Percentiles rank a stretch among this genome's conserved stretches.
These are phyloP conservation scores for Tolypocladium guangdongense DNA, from an alignment of 2,329 filamentous ascomycete species.

Conservation along the genomic window DNA sequence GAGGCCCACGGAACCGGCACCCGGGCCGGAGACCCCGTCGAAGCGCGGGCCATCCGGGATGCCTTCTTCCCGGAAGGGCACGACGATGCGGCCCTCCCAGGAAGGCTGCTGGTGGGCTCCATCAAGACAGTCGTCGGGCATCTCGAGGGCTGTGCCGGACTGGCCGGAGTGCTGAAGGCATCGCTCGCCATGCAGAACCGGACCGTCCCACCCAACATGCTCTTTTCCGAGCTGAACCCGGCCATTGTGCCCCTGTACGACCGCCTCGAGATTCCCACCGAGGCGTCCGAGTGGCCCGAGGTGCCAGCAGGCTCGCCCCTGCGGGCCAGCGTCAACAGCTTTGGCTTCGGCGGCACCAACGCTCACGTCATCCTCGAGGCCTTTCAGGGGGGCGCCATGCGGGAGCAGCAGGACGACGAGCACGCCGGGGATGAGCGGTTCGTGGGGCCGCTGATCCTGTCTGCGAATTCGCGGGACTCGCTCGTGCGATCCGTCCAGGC, in stretches of 20 bases:
- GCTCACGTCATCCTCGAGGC: slow-evolving; percentile 28
- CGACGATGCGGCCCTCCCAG: background rate
- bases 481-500: background rate
- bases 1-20: slow-evolving; percentile 31
- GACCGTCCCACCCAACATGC: slow-evolving; percentile 18
- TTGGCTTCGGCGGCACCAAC: slow-evolving; percentile 40
- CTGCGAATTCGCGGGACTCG: background rate
- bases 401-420: background rate
- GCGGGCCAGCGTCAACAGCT: slow-evolving; percentile 34
- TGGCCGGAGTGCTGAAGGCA: slow-evolving; percentile 13
- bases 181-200: slow-evolving; percentile 8
- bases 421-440: background rate
- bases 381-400: background rate
- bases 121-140: slow-evolving; percentile 18
- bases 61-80: slow-evolving; percentile 22
- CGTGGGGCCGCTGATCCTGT: background rate
- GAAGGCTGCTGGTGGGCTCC: slow-evolving; percentile 11
- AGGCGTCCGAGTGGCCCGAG: slow-evolving; percentile 11
- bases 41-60: slow-evolving; percentile 22
- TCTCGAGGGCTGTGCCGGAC: slow-evolving; percentile 13
- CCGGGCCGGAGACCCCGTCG: slow-evolving; percentile 12
- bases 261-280: slow-evolving; percentile 10
- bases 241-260: slow-evolving; percentile 12
- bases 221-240: slow-evolving; percentile 17
- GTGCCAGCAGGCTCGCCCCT: slow-evolving; percentile 9